These are phyloP conservation scores for Colletotrichum sp. DNA, from an alignment of 2,329 filamentous ascomycete genomes.

Conservation along the genomic window DNA sequence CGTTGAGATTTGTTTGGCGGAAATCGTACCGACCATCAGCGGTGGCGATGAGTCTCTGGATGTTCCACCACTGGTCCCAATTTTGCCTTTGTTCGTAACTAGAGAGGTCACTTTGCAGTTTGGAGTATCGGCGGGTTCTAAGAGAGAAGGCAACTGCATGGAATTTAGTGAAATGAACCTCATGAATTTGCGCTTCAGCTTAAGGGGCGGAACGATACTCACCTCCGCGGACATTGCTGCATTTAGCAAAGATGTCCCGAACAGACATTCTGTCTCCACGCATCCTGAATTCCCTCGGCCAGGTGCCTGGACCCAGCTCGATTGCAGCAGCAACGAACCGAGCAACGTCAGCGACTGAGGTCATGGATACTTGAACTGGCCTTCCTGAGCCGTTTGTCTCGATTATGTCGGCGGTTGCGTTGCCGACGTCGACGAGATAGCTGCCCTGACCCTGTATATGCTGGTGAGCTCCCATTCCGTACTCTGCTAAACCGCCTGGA, in stretches of 20 bases:
- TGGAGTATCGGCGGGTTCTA: conserved; percentile 40
- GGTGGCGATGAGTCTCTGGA: conserved; percentile 70
- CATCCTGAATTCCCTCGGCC: conserved; percentile 74
- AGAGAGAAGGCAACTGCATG: conserved; percentile 43
- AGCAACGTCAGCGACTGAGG: conserved; percentile 72
- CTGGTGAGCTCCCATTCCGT: conserved; percentile 63
- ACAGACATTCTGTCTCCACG: conserved; percentile 70
- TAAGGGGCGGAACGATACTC: conserved; percentile 21
- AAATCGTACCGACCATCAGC: conserved; percentile 73
- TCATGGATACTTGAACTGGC: conserved; percentile 67
- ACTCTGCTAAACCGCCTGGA: conserved; percentile 66
- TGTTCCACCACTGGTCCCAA: conserved; percentile 53
- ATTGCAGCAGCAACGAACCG: conserved; percentile 74
- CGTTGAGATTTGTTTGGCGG: conserved; percentile 64
- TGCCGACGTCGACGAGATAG: conserved; percentile 69
- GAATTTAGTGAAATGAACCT: conserved; percentile 15
- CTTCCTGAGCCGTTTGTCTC: conserved; percentile 55
- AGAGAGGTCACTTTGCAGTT: conserved; percentile 44
- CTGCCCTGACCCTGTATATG: conserved; percentile 63
- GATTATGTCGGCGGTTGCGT: conserved; percentile 64
- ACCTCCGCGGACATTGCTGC: conserved; percentile 56
- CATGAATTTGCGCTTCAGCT: background rate
- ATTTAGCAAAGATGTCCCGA: conserved; percentile 59
- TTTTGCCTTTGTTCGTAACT: conserved; percentile 53
- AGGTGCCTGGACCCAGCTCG: conserved; percentile 62